Conservation (phyloP, 2,329 filamentous ascomycete species). For the Allantophomopsis lycopodina region DNA sequence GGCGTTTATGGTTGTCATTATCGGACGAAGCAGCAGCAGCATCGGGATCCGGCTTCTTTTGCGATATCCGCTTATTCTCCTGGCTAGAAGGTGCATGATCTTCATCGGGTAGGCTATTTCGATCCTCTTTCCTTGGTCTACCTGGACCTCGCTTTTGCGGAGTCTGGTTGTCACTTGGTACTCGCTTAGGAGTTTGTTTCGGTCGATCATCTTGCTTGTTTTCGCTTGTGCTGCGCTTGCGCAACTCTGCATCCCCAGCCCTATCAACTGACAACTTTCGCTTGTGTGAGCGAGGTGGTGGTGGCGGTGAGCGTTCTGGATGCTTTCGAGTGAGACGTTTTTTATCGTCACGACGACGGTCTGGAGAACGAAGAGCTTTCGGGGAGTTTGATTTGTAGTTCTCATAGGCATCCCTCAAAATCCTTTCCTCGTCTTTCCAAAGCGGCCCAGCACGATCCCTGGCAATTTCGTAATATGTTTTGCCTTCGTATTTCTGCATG, state of each 20-base stretch:
- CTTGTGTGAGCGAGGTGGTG: slow-evolving; percentile 11
- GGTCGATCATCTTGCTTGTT: too few relatives aligned
- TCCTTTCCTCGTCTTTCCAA: slow-evolving; percentile 77
- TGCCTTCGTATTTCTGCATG: slow-evolving; percentile 57
- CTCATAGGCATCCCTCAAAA: slow-evolving; percentile 66
- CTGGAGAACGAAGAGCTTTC: slow-evolving; percentile 35
- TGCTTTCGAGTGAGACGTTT: slow-evolving; percentile 9
- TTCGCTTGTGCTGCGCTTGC: not conserved
- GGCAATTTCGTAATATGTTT: slow-evolving; percentile 80
- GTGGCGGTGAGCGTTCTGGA: slow-evolving; percentile 9
- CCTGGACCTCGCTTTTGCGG: slow-evolving; percentile 28
- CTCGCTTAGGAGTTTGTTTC: not conserved
- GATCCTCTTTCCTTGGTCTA: slow-evolving; percentile 37
- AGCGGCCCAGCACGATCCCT: slow-evolving; percentile 70
- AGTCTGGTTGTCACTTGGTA: slow-evolving; percentile 2
- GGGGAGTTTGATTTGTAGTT: slow-evolving; percentile 33
- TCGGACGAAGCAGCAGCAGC: slow-evolving; percentile 32
- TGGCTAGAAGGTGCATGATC: slow-evolving; percentile 17
- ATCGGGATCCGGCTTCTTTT: slow-evolving; percentile 40
- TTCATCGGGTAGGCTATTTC: slow-evolving; percentile 10
- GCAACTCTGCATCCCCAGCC: not conserved
- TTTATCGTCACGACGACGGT: slow-evolving; percentile 21
- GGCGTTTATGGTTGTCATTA: slow-evolving; percentile 42
- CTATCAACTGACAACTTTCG: slow-evolving; percentile 6
- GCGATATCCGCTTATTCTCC: slow-evolving; percentile 32